Conservation (phyloP, 306 rosid genomes). For the Pueraria montana region DNA sequence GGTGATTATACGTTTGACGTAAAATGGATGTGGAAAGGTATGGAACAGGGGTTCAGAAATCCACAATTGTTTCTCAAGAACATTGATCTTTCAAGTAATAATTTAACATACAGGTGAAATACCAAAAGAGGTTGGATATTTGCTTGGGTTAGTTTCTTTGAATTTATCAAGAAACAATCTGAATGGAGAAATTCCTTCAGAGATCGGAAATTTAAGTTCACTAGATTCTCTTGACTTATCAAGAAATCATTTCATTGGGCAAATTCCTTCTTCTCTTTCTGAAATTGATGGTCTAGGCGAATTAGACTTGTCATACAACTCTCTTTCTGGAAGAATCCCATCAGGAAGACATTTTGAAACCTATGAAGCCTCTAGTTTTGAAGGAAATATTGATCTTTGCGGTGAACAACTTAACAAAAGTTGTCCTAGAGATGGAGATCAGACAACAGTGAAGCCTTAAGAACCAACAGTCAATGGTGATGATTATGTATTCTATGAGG, state of each 20-base stretch:
- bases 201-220: background rate
- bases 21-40: conserved; percentile 23
- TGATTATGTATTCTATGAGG: background rate
- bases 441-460: background rate
- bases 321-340: no score
- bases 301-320: conserved; percentile 4
- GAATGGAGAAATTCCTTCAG: background rate
- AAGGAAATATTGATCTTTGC: conserved; percentile 26
- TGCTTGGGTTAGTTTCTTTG: background rate
- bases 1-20: background rate
- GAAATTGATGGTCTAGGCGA: background rate
- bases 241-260: background rate
- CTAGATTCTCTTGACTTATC: background rate
- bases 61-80: conserved; percentile 38
- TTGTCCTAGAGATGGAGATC: background rate
- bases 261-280: background rate
- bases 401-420: conserved; percentile 18
- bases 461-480: background rate
- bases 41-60: conserved; percentile 12
- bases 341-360: no score
- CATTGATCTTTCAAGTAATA: conserved; percentile 1
- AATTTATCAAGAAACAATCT: conserved; percentile 31
- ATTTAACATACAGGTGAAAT: background rate
- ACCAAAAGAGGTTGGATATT: background rate
- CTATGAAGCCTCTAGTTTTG: background rate